Percentiles rank a stretch among this genome's conserved stretches.
Conservation (phyloP, 352 stramenopile species). For the Globisporangium lucens region DNA sequence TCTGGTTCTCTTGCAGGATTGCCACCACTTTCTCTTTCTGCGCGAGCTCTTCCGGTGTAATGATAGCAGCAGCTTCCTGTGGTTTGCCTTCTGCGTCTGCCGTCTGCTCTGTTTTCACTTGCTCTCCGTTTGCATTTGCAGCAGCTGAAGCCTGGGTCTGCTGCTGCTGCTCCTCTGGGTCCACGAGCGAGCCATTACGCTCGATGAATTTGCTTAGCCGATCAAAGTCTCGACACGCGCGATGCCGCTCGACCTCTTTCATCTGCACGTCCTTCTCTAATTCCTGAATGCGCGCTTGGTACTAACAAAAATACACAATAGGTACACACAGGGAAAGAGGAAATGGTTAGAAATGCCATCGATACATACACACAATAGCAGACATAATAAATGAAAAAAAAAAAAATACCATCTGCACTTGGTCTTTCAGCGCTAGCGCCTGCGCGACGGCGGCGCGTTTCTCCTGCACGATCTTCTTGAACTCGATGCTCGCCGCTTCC, state of each 20-base stretch:
- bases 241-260: conserved; percentile 79
- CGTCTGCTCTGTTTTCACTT: conserved; percentile 16
- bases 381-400: background rate
- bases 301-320: conserved; percentile 26
- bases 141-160: conserved; percentile 14
- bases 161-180: conserved; percentile 21
- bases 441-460: conserved; percentile 50
- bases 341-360: background rate
- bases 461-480: conserved; percentile 51
- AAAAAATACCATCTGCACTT: conserved; percentile 48
- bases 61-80: conserved; percentile 15
- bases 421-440: conserved; percentile 41
- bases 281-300: conserved; percentile 49
- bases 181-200: conserved; percentile 13
- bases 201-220: conserved; percentile 61
- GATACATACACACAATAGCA: conserved; percentile 9
- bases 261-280: conserved; percentile 64
- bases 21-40: conserved; percentile 33
- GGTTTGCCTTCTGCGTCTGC: background rate
- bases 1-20: conserved; percentile 35
- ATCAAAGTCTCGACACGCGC: conserved; percentile 72
- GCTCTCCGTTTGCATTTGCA: conserved; percentile 14
- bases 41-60: conserved; percentile 31
- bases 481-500: conserved; percentile 40
- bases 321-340: background rate